Percentiles rank a stretch among this genome's conserved stretches.
Conservation (phyloP, 352 stramenopile genomes). For the Pythium coloratum region DNA sequence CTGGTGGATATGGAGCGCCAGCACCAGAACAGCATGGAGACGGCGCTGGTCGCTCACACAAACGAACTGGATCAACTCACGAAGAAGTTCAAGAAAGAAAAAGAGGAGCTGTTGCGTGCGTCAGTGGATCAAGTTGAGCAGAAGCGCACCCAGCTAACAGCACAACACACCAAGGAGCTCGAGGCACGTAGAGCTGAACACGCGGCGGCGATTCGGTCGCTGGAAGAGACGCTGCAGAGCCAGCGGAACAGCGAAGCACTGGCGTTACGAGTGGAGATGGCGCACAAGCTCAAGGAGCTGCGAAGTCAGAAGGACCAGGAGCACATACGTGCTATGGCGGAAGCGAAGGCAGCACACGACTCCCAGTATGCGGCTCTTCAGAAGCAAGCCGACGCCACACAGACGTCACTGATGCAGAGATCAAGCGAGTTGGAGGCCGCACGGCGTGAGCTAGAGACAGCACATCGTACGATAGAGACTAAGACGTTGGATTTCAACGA, state of each 20-base stretch:
- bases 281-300: constrained; percentile 34
- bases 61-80: constrained; percentile 8
- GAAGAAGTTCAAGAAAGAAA: constrained; percentile 22
- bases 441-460: constrained; percentile 31
- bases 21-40: constrained; percentile 7
- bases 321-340: constrained; percentile 28
- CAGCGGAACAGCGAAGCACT: constrained; percentile 37
- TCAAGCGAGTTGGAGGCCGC: constrained; percentile 33
- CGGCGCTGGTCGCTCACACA: neutral
- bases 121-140: constrained; percentile 1
- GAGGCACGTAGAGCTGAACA: constrained; percentile 26
- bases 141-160: constrained; percentile 1
- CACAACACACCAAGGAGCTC: constrained; percentile 24
- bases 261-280: constrained; percentile 33
- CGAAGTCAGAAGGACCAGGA: constrained; percentile 44
- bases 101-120: constrained; percentile 18
- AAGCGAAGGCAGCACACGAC: constrained; percentile 31
- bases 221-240: constrained; percentile 26
- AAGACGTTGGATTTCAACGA: constrained; percentile 39
- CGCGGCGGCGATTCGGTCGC: constrained; percentile 25
- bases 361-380: constrained; percentile 32
- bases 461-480: constrained; percentile 32
- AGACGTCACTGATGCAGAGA: constrained; percentile 32
- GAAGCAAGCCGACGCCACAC: constrained; percentile 25
- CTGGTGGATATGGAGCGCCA: neutral